A percentile compares a stretch with the other conserved stretches of the same genome.
Conservation (phyloP, 345 rosid genomes). For the Murraya koenigii region DNA sequence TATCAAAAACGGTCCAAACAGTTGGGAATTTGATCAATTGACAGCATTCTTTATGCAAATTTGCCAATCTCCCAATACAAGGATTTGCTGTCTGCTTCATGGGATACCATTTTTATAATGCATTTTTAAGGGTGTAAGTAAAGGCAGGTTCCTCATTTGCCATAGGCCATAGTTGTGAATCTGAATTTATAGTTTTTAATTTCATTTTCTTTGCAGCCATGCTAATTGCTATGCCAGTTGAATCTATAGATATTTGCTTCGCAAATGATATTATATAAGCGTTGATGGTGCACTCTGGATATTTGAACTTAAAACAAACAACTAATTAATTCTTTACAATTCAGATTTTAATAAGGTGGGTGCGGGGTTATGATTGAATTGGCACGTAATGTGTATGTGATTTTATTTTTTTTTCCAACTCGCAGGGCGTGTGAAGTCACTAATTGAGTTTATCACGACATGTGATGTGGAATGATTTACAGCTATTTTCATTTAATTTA, state of each 20-base stretch:
- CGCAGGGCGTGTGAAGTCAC: not conserved
- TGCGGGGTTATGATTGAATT: not conserved
- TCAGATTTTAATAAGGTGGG: not conserved
- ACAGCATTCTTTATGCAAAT: conserved; percentile 7
- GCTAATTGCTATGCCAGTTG: not conserved
- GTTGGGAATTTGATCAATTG: not conserved
- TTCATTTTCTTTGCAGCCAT: not conserved
- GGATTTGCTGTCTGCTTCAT: not conserved
- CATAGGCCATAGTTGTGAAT: not conserved
- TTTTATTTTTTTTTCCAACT: too few relatives aligned
- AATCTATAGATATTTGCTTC: too few relatives aligned
- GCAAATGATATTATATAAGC: too few relatives aligned
- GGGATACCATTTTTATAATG: not conserved
- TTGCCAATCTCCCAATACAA: not conserved
- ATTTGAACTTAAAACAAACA: too few relatives aligned
- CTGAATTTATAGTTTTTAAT: not conserved
- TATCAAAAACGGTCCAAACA: not conserved
- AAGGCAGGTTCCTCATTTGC: conserved; percentile 7
- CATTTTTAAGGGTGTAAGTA: not conserved
- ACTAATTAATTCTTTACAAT: too few relatives aligned
- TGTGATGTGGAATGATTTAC: conserved; percentile 8
- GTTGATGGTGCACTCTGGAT: not conserved
- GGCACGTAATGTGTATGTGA: too few relatives aligned
- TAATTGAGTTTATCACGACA: not conserved
- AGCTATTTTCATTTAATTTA: not conserved